Conservation (phyloP, 495 filamentous ascomycete genomes). For the Parathielavia appendiculata region DNA sequence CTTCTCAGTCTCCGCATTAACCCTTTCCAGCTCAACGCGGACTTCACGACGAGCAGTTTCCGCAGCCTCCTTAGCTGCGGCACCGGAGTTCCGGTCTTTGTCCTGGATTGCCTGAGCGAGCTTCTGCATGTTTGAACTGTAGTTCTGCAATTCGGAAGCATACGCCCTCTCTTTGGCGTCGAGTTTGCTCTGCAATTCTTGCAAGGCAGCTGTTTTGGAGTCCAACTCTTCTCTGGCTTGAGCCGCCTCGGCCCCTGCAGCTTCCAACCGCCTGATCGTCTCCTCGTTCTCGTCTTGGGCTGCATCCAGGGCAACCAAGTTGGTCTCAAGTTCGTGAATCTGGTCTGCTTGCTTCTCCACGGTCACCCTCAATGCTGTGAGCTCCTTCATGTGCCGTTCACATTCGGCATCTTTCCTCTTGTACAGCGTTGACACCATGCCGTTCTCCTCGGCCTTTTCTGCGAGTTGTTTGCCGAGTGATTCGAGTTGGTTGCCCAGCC, state of each 20-base stretch:
- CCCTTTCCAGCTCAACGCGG: constrained; percentile 14
- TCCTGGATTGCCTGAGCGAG: constrained; percentile 22
- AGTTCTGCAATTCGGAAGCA: constrained; percentile 9
- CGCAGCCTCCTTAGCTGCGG: background rate
- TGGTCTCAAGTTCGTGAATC: constrained; percentile 22
- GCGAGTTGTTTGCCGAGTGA: constrained; percentile 19
- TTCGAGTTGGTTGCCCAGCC: constrained; percentile 20
- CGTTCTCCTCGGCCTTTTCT: constrained; percentile 24
- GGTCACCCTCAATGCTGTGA: constrained; percentile 10
- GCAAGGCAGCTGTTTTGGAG: constrained; percentile 12
- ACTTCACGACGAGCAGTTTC: constrained; percentile 9
- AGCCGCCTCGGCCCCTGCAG: background rate
- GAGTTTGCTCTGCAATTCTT: constrained; percentile 19
- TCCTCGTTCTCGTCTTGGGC: constrained; percentile 10
- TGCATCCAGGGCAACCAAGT: constrained; percentile 12
- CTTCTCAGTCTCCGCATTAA: constrained; percentile 4
- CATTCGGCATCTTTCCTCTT: constrained; percentile 21
- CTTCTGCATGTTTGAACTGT: constrained; percentile 13
- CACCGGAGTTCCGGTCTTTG: constrained; percentile 11
- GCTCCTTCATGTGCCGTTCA: constrained; percentile 9
- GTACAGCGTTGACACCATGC: constrained; percentile 16
- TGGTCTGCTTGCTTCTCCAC: constrained; percentile 10
- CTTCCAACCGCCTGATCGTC: constrained; percentile 4
- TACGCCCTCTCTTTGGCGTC: constrained; percentile 14
- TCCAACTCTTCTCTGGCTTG: constrained; percentile 15